Evolutionary conservation across 306 rosid species (phyloP).

Genomic region (Ceratonia siliqua): DNA sequence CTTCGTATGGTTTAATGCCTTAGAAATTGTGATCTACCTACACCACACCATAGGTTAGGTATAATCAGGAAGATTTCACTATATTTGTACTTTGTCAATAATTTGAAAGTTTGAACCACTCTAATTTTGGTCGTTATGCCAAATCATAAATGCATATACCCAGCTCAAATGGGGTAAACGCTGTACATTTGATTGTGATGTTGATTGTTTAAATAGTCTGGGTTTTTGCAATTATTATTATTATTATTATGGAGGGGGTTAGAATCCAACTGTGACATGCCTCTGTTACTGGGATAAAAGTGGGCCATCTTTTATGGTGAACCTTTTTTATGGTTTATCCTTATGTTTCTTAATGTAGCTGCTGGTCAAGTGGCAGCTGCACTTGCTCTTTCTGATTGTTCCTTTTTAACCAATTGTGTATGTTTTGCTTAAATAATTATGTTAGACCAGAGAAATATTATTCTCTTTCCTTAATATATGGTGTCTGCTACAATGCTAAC

Average conservation of each 20-base stretch:
- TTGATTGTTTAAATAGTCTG: background rate
- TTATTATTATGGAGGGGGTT: background rate
- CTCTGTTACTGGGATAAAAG: conserved; percentile 2
- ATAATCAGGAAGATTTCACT: background rate
- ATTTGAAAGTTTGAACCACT: background rate
- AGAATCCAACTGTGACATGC: conserved; percentile 26
- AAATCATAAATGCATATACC: background rate
- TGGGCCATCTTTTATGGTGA: background rate
- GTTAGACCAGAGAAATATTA: background rate
- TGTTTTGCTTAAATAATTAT: background rate
- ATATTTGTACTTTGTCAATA: background rate
- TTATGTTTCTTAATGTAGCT: background rate
- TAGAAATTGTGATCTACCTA: background rate
- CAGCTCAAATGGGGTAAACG: too few relatives aligned
- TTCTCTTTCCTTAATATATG: conserved; percentile 14
- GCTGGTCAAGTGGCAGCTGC: background rate
- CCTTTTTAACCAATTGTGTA: background rate
- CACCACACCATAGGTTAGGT: background rate
- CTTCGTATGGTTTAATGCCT: background rate
- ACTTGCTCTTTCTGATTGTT: conserved; percentile 22
- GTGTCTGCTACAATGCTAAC: background rate
- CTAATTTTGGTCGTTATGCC: background rate
- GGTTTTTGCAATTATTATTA: background rate
- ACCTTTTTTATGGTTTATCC: background rate
- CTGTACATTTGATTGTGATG: background rate